A percentile compares a stretch with the other conserved stretches of the same genome.
phyloP scores from a whole-genome alignment of 2,329 filamentous ascomycete genomes.

The Penicillium brevicompactum region DNA sequence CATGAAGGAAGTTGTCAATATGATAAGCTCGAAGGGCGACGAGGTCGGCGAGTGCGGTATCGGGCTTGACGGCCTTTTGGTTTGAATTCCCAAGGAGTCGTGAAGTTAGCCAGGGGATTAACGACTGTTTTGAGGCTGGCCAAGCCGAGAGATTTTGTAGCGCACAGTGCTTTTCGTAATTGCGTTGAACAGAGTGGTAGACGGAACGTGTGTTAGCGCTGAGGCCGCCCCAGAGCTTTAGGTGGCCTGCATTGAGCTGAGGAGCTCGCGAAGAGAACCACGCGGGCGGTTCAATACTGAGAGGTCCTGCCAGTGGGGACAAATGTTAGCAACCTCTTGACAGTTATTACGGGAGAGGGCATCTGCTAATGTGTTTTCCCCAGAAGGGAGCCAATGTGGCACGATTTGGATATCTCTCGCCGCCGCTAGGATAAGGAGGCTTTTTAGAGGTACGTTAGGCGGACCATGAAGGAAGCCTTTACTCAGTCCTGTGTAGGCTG shows the following conservation, averaged over 20 bases:
- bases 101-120: neutral
- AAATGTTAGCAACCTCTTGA: slow-evolving; percentile 8
- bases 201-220: slow-evolving; percentile 10
- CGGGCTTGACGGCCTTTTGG: slow-evolving; percentile 2
- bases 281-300: slow-evolving; percentile 9
- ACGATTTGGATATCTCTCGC: slow-evolving; percentile 10
- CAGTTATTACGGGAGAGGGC: too few relatives aligned
- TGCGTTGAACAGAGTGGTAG: slow-evolving; percentile 6
- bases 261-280: slow-evolving; percentile 11
- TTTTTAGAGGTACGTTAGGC: slow-evolving; percentile 4
- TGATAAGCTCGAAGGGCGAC: neutral
- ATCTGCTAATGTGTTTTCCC: slow-evolving; percentile 9
- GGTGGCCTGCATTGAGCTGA: slow-evolving; percentile 9
- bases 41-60: slow-evolving; percentile 9
- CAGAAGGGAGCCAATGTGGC: slow-evolving; percentile 10
- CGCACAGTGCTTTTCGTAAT: slow-evolving; percentile 8
- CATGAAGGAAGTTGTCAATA: neutral
- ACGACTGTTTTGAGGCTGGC: slow-evolving; percentile 2
- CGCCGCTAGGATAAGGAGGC: slow-evolving; percentile 7
- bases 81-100: neutral
- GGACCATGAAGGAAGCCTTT: slow-evolving; percentile 4
- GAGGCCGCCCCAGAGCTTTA: slow-evolving; percentile 5
- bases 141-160: slow-evolving; percentile 6
- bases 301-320: slow-evolving; percentile 8
- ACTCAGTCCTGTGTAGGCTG: neutral